Base-by-base conservation (phyloP, 257 asterid genomes). In the Capsicum rhomboideum region DNA sequence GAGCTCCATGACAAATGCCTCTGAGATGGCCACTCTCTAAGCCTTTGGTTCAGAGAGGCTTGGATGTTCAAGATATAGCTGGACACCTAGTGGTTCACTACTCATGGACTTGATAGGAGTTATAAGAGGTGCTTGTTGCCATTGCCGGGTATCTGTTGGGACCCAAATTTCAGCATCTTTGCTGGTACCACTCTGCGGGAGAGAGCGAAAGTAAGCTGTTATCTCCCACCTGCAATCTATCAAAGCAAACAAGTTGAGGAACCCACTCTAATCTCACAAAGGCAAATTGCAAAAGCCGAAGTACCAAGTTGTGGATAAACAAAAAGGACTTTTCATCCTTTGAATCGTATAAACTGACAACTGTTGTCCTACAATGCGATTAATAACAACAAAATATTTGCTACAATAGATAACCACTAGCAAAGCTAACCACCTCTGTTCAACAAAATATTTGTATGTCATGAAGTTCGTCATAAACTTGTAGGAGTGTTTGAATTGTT, bases 161-260 rank as follows among this genome's bases (percentile, higher is more conserved):
- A 94, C 83, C 99, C 99, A 96, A 89, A 87, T 86, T 44, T 92
- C 95, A 4, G 95, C 91, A 31, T 89, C 91, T 78, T 89, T 90
- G 88, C 93, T 90, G 64, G 90, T 87, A 89, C 91, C 83, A 28
- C 82, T 84, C 80, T 94, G 84, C 20, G 98, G 98, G 29, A 92
- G 91, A 79, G 89, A 82, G 2, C 91, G 93, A 53, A 96, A 94
- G 85, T 93, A 96, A 72, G 91, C 96, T 3, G 92, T 91, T 85
- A 96, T 92, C 81, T 96, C 99, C 99, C 98, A 96, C 90, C 95
- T 94, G 90, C 97, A 94, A 87, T 91, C 99, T 94, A 85, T 83
- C 44, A 67, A 67, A 67, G 54, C 46, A 1, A 63, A 66, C 21
- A 64, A 28, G 31, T 64, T 82, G 50, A 82, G 61, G 56, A 80